Percentiles rank a stretch among this genome's conserved stretches.
These are phyloP conservation scores for Phylloporus arenicola DNA, from an alignment of 768 basidiomycete genomes.

Conservation along the genomic window DNA sequence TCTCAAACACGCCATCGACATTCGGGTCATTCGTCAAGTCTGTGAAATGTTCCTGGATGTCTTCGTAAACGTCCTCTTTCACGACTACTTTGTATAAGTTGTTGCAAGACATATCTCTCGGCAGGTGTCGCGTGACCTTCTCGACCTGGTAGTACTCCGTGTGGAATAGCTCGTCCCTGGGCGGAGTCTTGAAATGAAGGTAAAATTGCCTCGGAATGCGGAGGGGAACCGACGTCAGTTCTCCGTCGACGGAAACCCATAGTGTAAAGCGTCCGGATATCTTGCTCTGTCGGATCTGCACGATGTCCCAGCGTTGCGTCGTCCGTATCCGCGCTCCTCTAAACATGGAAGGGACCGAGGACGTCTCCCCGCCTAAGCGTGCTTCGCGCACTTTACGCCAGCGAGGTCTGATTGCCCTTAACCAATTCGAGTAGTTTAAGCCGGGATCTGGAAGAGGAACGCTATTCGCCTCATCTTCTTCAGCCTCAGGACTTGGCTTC, in stretches of 20 bases:
- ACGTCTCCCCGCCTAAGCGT: slow-evolving; percentile 37
- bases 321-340: slow-evolving; percentile 51
- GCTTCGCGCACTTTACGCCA: slow-evolving; percentile 65
- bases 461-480: slow-evolving; percentile 18
- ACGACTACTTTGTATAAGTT: slow-evolving; percentile 83
- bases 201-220: slow-evolving; percentile 91
- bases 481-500: slow-evolving; percentile 40
- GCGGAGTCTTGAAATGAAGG: slow-evolving; percentile 74
- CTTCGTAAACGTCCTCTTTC: slow-evolving; percentile 76
- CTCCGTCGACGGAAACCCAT: slow-evolving; percentile 81
- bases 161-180: slow-evolving; percentile 62
- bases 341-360: slow-evolving; percentile 70
- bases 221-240: slow-evolving; percentile 74
- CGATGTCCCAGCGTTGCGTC: slow-evolving; percentile 81
- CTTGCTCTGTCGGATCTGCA: slow-evolving; percentile 79
- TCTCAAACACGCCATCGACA: slow-evolving; percentile 91
- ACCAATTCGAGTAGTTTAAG: slow-evolving; percentile 68
- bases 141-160: slow-evolving; percentile 64
- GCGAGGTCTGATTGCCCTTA: slow-evolving; percentile 66
- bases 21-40: slow-evolving; percentile 90
- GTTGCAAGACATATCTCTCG: slow-evolving; percentile 67
- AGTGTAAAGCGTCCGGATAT: slow-evolving; percentile 78
- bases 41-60: slow-evolving; percentile 86
- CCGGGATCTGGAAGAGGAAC: slow-evolving; percentile 57
- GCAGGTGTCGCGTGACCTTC: slow-evolving; percentile 71